Conservation (phyloP, 1,284 basidiomycete genomes). For the Malassezia sympodialis region DNA sequence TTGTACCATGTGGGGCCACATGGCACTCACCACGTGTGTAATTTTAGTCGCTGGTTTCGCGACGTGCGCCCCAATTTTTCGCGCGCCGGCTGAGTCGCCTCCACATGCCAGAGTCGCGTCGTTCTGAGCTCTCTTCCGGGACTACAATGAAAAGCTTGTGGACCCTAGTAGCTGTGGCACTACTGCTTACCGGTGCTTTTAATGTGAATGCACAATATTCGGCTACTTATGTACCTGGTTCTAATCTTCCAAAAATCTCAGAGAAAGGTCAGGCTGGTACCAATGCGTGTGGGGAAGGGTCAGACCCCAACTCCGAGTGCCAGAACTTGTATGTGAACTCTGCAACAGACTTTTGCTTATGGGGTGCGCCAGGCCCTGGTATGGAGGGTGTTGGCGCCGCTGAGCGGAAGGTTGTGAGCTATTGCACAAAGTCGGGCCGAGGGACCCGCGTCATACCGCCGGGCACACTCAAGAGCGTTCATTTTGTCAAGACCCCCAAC, state of each 20-base stretch:
- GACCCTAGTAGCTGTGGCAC: neutral
- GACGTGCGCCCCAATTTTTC: neutral
- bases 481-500: conserved; percentile 38
- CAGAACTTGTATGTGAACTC: conserved; percentile 42
- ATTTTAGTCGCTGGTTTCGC: neutral
- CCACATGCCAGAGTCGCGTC: neutral
- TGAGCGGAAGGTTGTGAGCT: conserved; percentile 36
- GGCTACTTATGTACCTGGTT: conserved; percentile 8
- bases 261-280: conserved; percentile 35
- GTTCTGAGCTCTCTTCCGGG: neutral
- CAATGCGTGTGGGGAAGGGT: conserved; percentile 28
- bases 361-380: conserved; percentile 24
- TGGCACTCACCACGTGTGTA: neutral
- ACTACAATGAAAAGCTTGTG: neutral
- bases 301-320: conserved; percentile 31
- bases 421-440: conserved; percentile 41
- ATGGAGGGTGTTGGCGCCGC: conserved; percentile 31
- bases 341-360: conserved; percentile 42
- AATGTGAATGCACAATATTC: neutral
- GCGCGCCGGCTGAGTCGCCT: neutral
- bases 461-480: conserved; percentile 37
- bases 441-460: conserved; percentile 43
- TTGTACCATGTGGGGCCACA: neutral
- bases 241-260: conserved; percentile 31
- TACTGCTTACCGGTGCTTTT: neutral